Evolutionary conservation across 148 eudicot genomes (phyloP).

Genomic region (Cornus controversa): DNA sequence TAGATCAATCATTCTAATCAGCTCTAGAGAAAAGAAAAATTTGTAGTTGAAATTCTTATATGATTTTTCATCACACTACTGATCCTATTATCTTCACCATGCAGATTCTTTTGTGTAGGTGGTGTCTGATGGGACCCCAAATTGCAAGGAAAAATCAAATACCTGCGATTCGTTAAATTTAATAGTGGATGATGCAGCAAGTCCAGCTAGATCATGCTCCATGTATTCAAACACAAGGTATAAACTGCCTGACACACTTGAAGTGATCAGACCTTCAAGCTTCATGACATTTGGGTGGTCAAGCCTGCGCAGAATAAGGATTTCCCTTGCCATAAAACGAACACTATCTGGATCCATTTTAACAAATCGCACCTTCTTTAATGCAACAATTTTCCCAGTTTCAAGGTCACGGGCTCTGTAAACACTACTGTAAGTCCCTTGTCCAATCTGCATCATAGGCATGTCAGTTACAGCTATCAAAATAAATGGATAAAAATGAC

Average conservation of each 20-base stretch:
- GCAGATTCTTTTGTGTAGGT: too few relatives aligned
- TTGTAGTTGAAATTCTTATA: too few relatives aligned
- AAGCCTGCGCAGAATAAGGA: conserved; percentile 18
- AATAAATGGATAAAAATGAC: neutral
- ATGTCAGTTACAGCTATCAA: neutral
- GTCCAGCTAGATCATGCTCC: conserved; percentile 34
- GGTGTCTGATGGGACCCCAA: too few relatives aligned
- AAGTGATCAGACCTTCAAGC: conserved; percentile 24
- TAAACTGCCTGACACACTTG: conserved; percentile 24
- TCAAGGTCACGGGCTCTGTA: conserved; percentile 26
- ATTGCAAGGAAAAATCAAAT: neutral
- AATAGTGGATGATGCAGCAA: conserved; percentile 11
- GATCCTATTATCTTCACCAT: too few relatives aligned
- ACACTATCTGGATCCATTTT: conserved; percentile 33
- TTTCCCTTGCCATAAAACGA: conserved; percentile 34
- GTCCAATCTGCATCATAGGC: conserved; percentile 23
- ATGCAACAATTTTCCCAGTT: conserved; percentile 23
- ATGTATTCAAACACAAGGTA: conserved; percentile 33
- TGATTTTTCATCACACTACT: too few relatives aligned
- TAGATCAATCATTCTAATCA: too few relatives aligned
- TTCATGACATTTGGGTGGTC: conserved; percentile 31
- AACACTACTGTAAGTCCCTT: conserved; percentile 31
- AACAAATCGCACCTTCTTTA: conserved; percentile 26
- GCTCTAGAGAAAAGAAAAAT: too few relatives aligned
- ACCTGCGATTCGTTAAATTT: conserved; percentile 32